These are phyloP conservation scores for Coprinellus aureogranulatus DNA, from an alignment of 768 basidiomycete genomes.

Conservation along the genomic window DNA sequence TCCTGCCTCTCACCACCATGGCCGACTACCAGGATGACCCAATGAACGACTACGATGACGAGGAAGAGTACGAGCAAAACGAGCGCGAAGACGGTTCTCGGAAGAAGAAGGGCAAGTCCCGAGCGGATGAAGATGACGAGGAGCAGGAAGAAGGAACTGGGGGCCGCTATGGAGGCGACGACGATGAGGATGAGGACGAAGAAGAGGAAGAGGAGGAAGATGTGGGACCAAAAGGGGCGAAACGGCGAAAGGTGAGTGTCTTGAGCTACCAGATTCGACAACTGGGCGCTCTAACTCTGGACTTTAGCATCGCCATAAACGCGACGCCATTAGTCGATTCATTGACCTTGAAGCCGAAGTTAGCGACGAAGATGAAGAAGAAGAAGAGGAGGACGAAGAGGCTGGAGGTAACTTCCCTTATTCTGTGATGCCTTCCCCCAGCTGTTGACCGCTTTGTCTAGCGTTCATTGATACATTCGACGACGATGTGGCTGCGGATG, in stretches of 20 bases:
- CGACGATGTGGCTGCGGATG: constrained; percentile 55
- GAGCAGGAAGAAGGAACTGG: constrained; percentile 40
- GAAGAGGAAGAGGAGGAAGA: constrained; percentile 61
- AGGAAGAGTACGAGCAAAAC: constrained; percentile 37
- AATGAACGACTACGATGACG: constrained; percentile 40
- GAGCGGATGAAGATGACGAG: constrained; percentile 41
- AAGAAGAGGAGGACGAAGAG: constrained; percentile 76
- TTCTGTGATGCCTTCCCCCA: constrained; percentile 4
- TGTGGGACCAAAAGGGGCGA: constrained; percentile 48
- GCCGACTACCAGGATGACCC: constrained; percentile 42
- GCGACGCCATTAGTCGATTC: constrained; percentile 71
- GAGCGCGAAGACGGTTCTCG: constrained; percentile 40
- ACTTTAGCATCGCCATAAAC: constrained; percentile 62
- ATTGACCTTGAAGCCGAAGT: constrained; percentile 96
- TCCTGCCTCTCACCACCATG: constrained; percentile 28
- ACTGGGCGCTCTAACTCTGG: constrained; percentile 8
- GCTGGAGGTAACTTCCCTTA: constrained; percentile 43
- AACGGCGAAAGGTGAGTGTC: constrained; percentile 57
- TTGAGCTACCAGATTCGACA: not conserved
- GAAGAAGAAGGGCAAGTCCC: constrained; percentile 41
- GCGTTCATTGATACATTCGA: constrained; percentile 71
- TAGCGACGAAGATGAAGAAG: constrained; percentile 95
- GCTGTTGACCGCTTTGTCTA: constrained; percentile 23
- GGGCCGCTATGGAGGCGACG: constrained; percentile 37
- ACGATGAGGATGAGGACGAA: constrained; percentile 53